These are phyloP conservation scores for Crithidia sp. DNA, from an alignment of 208 protist genomes.

Conservation along the genomic window DNA sequence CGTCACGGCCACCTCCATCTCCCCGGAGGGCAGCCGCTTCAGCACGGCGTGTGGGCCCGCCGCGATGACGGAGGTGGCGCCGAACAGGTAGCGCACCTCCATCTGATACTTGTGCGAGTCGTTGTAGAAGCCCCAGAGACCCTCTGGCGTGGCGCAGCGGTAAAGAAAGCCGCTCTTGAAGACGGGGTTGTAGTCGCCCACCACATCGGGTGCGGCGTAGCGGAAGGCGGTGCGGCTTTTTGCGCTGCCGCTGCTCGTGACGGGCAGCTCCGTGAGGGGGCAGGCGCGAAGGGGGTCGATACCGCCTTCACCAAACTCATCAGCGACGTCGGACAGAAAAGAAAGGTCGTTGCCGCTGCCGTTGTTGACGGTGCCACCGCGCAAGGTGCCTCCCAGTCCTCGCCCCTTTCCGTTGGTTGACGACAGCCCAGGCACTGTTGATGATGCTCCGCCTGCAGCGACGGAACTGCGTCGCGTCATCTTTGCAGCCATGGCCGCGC, in stretches of 20 bases:
- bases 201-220: slow-evolving; percentile 28
- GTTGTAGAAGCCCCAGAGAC: slow-evolving; percentile 79
- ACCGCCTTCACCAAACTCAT: slow-evolving; percentile 65
- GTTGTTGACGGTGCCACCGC: too few relatives aligned
- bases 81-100: slow-evolving; percentile 55
- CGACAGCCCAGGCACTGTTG: too few relatives aligned
- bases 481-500: slow-evolving; percentile 7
- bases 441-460: too few relatives aligned
- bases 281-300: slow-evolving; percentile 37
- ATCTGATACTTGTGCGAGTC: slow-evolving; percentile 69
- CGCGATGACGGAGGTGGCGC: slow-evolving; percentile 33
- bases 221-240: slow-evolving; percentile 9
- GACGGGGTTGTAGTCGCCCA: slow-evolving; percentile 29
- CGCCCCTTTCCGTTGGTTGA: too few relatives aligned
- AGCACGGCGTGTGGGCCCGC: slow-evolving; percentile 29
- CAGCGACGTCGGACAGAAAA: slow-evolving; percentile 12
- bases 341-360: too few relatives aligned
- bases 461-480: slow-evolving; percentile 23
- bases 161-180: slow-evolving; percentile 54
- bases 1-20: slow-evolving; percentile 27
- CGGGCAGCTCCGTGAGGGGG: slow-evolving; percentile 22
- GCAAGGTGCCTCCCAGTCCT: too few relatives aligned
- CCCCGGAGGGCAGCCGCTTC: slow-evolving; percentile 18
- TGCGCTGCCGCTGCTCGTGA: too few relatives aligned
- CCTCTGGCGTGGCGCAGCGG: slow-evolving; percentile 40